A percentile compares a stretch with the other conserved stretches of the same genome.
phyloP scores from a whole-genome alignment of 306 rosid species.

The Cotoneaster glaucophyllus region DNA sequence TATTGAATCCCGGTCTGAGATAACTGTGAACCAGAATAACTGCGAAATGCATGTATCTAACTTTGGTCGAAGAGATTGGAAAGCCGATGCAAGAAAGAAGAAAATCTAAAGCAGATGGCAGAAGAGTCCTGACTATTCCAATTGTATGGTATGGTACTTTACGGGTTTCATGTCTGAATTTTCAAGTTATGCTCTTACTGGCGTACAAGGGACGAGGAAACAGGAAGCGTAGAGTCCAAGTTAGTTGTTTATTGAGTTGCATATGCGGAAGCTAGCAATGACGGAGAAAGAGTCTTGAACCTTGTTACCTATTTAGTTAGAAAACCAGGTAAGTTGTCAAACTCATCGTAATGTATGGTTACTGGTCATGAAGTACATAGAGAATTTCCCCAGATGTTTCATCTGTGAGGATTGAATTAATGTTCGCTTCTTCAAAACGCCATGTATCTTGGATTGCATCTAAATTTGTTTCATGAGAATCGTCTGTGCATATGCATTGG shows the following conservation, averaged over 20 bases:
- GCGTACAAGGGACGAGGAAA: slow-evolving; percentile 8
- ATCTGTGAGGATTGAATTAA: background rate
- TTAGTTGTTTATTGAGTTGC: background rate
- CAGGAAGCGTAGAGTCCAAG: slow-evolving; percentile 11
- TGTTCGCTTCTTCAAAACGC: background rate
- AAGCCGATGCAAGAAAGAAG: slow-evolving; percentile 88
- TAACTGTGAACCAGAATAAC: slow-evolving; percentile 19
- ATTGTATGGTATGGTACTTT: background rate
- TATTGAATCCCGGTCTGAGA: slow-evolving; percentile 23
- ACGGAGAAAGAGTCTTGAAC: background rate
- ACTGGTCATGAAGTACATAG: background rate
- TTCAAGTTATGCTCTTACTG: slow-evolving; percentile 19
- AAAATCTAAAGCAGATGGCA: slow-evolving; percentile 32
- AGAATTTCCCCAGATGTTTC: background rate
- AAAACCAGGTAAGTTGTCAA: background rate
- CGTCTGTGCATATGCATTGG: background rate
- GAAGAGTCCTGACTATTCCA: slow-evolving; percentile 4
- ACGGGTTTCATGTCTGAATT: background rate
- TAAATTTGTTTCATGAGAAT: background rate
- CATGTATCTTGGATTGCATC: background rate
- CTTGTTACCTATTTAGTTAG: background rate
- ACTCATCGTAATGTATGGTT: slow-evolving; percentile 1
- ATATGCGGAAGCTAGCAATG: background rate
- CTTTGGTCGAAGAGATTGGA: slow-evolving; percentile 70
- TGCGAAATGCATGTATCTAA: slow-evolving; percentile 33